These are phyloP conservation scores for Erodium maritimum DNA, from an alignment of 345 rosid species.

Conservation along the genomic window DNA sequence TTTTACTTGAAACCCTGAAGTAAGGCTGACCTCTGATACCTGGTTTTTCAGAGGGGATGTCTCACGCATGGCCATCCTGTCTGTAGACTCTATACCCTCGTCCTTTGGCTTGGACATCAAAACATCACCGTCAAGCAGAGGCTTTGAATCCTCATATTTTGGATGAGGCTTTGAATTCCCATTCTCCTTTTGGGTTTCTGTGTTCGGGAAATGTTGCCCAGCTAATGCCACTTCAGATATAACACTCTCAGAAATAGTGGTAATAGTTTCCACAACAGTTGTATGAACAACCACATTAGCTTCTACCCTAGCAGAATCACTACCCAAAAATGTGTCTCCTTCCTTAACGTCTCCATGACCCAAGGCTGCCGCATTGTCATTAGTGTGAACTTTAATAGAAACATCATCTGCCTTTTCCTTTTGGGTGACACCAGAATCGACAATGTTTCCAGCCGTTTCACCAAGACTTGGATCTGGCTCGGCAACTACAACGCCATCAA, in stretches of 20 bases:
- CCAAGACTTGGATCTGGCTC: conserved; percentile 16
- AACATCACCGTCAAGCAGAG: conserved; percentile 27
- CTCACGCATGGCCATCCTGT: conserved; percentile 37
- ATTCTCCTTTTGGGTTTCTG: conserved; percentile 17
- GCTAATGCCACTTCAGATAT: conserved; percentile 20
- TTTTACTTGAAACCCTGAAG: conserved; percentile 93
- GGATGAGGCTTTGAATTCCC: conserved; percentile 20
- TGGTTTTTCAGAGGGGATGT: conserved; percentile 58
- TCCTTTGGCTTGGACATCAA: conserved; percentile 25
- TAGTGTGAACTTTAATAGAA: conserved; percentile 30
- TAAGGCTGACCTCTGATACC: conserved; percentile 99
- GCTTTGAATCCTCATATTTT: conserved; percentile 19
- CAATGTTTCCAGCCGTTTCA: conserved; percentile 13
- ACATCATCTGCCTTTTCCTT: conserved; percentile 27
- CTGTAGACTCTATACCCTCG: conserved; percentile 32
- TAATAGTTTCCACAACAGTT: conserved; percentile 4
- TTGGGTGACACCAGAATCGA: conserved; percentile 9
- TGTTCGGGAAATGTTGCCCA: conserved; percentile 23
- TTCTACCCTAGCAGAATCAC: conserved; percentile 13
- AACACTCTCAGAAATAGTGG: conserved; percentile 1
- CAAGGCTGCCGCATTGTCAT: conserved; percentile 21
- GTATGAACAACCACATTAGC: conserved; percentile 14
- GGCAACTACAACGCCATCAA: conserved; percentile 9
- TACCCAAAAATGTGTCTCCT: conserved; percentile 7
- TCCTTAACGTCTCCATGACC: conserved; percentile 15